Evolutionary conservation across 306 rosid genomes (phyloP).

Genomic region (Fragaria ananassa): DNA sequence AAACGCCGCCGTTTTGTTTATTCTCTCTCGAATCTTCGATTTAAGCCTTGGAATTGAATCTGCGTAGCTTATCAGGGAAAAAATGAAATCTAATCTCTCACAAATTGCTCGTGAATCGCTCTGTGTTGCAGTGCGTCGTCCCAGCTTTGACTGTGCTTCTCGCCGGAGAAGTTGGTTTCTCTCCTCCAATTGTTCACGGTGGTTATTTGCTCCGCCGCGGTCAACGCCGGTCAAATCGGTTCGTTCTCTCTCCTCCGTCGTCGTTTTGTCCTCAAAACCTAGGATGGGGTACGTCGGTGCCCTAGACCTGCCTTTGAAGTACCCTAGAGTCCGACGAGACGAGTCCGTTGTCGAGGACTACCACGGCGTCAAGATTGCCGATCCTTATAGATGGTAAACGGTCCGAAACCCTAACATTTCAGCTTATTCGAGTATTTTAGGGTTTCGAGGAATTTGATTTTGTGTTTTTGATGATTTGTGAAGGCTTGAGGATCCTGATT

Average conservation of each 20-base stretch:
- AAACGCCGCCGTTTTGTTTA: constrained; percentile 3
- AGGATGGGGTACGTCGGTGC: constrained; percentile 58
- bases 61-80: no score
- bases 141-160: not conserved
- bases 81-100: not conserved
- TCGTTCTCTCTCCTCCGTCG: not conserved
- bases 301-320: constrained; percentile 31
- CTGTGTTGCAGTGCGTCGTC: not conserved
- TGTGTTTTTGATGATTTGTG: not conserved
- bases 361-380: constrained; percentile 61
- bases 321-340: constrained; percentile 69
- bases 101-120: not conserved
- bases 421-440: not conserved
- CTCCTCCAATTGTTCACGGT: not conserved
- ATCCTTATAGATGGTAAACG: constrained; percentile 82
- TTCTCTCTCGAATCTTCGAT: not conserved
- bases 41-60: not conserved
- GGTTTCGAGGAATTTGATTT: not conserved
- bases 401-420: not conserved
- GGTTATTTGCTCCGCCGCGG: constrained; percentile 2
- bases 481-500: constrained; percentile 94
- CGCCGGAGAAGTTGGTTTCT: not conserved
- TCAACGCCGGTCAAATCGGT: constrained; percentile 17
- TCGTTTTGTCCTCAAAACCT: not conserved
- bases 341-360: constrained; percentile 62